These are phyloP conservation scores for Plasmodium gaboni DNA, from an alignment of 169 alveolate species.

Conservation along the genomic window DNA sequence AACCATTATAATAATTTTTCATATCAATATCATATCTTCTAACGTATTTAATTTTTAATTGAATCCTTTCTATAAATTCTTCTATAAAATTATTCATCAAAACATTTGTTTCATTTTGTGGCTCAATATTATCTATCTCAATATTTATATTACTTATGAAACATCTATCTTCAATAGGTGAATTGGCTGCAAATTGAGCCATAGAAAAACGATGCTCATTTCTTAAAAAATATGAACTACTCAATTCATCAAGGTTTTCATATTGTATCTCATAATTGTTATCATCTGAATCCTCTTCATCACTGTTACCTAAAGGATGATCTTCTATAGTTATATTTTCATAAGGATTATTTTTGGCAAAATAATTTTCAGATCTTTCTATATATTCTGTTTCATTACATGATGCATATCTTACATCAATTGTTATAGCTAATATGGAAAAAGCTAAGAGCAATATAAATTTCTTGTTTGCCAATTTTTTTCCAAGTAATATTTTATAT, in stretches of 20 bases:
- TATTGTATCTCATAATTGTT: not conserved
- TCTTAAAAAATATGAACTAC: not conserved
- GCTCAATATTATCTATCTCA: not conserved
- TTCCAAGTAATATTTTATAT: not conserved
- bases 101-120: not conserved
- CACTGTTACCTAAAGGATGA: not conserved
- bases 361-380: not conserved
- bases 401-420: conserved; percentile 14
- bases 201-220: conserved; percentile 14
- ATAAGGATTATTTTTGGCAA: not conserved
- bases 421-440: conserved; percentile 22
- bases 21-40: not conserved
- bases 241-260: conserved; percentile 11
- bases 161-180: conserved; percentile 69
- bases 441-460: conserved; percentile 11
- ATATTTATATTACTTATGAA: conserved; percentile 17
- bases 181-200: conserved; percentile 49
- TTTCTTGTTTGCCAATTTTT: conserved; percentile 9
- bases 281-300: not conserved
- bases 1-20: not conserved
- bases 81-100: not conserved
- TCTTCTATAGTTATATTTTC: too few relatives aligned
- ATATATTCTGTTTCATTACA: conserved; percentile 11
- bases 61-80: not conserved
- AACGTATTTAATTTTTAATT: not conserved